Conservation (phyloP, 2,329 filamentous ascomycete genomes). For the Paracorniculantispora psalliotae region DNA sequence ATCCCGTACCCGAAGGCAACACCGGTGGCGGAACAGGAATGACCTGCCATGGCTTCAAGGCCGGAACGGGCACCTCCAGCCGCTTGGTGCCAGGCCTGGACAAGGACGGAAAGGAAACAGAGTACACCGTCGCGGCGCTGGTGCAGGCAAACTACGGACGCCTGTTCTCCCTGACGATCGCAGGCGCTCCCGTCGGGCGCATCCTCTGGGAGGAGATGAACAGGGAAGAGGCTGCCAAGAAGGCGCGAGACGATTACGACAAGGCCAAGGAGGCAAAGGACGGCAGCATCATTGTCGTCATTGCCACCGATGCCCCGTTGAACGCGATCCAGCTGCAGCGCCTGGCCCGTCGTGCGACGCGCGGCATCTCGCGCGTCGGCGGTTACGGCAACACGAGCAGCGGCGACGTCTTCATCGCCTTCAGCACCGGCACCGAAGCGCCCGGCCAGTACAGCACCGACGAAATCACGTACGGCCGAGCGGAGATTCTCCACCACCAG, state of each 20-base stretch:
- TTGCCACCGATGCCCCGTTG: conserved; percentile 56
- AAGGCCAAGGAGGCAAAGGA: conserved; percentile 45
- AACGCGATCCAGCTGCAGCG: conserved; percentile 51
- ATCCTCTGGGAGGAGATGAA: conserved; percentile 33
- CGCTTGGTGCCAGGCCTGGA: conserved; percentile 37
- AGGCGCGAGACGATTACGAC: conserved; percentile 23
- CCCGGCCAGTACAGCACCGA: conserved; percentile 25
- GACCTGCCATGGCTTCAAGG: conserved; percentile 58
- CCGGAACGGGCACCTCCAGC: conserved; percentile 54
- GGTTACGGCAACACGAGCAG: conserved; percentile 53
- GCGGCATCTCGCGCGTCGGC: conserved; percentile 52
- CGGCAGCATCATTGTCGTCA: conserved; percentile 54
- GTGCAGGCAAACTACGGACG: conserved; percentile 59
- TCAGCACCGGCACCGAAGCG: conserved; percentile 51
- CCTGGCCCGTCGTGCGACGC: conserved; percentile 51
- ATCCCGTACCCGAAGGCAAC: conserved; percentile 51
- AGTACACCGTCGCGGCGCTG: conserved; percentile 53
- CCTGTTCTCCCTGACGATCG: conserved; percentile 47
- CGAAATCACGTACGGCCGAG: conserved; percentile 37
- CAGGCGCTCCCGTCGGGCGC: conserved; percentile 53
- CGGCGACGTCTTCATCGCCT: conserved; percentile 58
- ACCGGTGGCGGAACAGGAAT: conserved; percentile 60
- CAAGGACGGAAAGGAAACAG: conserved; percentile 23
- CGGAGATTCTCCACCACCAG: conserved; percentile 32
- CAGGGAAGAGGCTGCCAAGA: not conserved